Evolutionary conservation across 2,329 filamentous ascomycete genomes (phyloP), one percentile per base, ranked within the genome.

Genomic region (Calonectria crousiana): DNA sequence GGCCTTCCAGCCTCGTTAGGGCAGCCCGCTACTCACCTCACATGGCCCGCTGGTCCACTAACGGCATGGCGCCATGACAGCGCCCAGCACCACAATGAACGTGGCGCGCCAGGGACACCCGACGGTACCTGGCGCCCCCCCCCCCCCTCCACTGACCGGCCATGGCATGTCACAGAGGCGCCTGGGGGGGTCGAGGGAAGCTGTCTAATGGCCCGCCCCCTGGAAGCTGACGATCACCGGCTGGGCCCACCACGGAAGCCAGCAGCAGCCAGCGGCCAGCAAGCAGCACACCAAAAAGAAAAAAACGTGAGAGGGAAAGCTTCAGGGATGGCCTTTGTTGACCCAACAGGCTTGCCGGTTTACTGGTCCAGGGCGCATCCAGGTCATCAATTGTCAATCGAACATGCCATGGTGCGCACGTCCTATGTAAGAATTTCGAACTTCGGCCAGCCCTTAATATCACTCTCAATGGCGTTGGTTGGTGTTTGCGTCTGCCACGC

Each of bases 91-190:
- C 73, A 51, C 68, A 66, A 65, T 52, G 72, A 79, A 80, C 78
- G 78, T 80, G 78, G 78, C 78, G 79, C 73, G 72, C 72, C 73
- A 78, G 75, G 69, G 74, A 72, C 72, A 69, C 68, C 65, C 56
- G 64, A 74, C 20, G 60, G 51, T 26, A 64, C 67, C 67, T 67
- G 34, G 34, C n/a, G n/a, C n/a, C n/a, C n/a, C n/a, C 28, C 32
- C 69, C 30, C 70, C 69, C 30, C 70, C 65, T 64, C 53, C 65
- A 64, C 56, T 67, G 52, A 41, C 41, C 47, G 23, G 53, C 66
- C 34, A 56, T 41, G 36, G 56, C 68, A 51, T 51, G 60, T 44
- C 38, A 49, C 23, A 65, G 41, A 65, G 38, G 41, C 28, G 18
- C 18, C 51, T 30, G 49, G 67, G 67, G 67, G 49, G 67, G 53